phyloP scores from a whole-genome alignment of 2,329 filamentous ascomycete species.

The Venturia carpophila region DNA sequence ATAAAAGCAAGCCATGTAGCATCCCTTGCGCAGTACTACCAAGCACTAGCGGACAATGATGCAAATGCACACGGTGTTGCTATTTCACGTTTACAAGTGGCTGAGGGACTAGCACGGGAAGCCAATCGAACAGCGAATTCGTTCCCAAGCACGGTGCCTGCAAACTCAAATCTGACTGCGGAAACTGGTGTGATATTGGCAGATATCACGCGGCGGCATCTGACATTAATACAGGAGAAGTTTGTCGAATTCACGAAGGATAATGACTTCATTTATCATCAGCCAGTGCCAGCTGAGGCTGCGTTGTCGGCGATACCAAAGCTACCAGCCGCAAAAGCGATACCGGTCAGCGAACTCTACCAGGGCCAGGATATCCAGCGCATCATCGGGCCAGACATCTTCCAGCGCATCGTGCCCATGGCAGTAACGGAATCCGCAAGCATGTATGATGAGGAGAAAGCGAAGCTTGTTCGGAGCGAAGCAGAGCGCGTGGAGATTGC shows the following conservation, averaged over 20 bases:
- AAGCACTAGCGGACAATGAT: constrained; percentile 84
- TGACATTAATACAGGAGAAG: constrained; percentile 72
- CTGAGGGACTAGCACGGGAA: constrained; percentile 70
- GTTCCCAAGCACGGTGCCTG: constrained; percentile 71
- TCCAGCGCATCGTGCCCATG: constrained; percentile 92
- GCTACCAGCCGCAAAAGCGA: constrained; percentile 89
- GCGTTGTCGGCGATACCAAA: constrained; percentile 77
- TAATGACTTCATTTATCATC: constrained; percentile 98
- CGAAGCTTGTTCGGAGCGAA: constrained; percentile 87
- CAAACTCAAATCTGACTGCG: constrained; percentile 72
- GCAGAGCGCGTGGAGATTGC: constrained; percentile 88
- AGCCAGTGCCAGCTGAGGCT: constrained; percentile 79
- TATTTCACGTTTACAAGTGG: constrained; percentile 72
- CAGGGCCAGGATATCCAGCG: constrained; percentile 94
- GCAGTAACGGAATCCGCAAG: constrained; percentile 95
- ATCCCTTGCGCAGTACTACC: constrained; percentile 86
- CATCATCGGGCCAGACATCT: constrained; percentile 94
- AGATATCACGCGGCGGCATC: constrained; percentile 79
- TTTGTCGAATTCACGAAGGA: constrained; percentile 72
- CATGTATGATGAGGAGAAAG: constrained; percentile 96
- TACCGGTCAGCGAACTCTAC: constrained; percentile 93
- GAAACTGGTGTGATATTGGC: constrained; percentile 67
- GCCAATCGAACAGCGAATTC: constrained; percentile 67
- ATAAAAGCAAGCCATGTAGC: constrained; percentile 75
- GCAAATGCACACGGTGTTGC: constrained; percentile 78